Evolutionary conservation across 2,329 filamentous ascomycete genomes (phyloP).

Genomic region (Dothistroma septosporum): DNA sequence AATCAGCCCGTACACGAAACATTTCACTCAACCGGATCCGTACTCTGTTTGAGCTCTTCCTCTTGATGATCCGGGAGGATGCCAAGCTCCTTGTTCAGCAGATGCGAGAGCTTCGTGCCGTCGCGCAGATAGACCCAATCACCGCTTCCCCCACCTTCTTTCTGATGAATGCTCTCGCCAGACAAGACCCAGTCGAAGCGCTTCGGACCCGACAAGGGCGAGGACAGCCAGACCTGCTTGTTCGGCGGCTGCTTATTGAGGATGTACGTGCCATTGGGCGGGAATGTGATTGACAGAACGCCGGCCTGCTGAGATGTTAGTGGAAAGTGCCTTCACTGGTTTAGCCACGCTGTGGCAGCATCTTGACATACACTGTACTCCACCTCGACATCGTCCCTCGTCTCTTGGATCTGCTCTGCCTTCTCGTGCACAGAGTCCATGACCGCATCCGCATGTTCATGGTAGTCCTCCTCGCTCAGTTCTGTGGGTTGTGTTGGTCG

Average conservation of each 20-base stretch:
- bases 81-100: conserved; percentile 72
- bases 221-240: conserved; percentile 95
- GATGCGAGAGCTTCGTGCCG: conserved; percentile 65
- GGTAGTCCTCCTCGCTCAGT: conserved; percentile 67
- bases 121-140: conserved; percentile 88
- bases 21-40: conserved; percentile 26
- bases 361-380: conserved; percentile 73
- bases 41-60: conserved; percentile 26
- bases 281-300: conserved; percentile 72
- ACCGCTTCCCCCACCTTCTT: conserved; percentile 69
- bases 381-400: conserved; percentile 71
- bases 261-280: conserved; percentile 74
- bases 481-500: conserved; percentile 52
- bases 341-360: background rate
- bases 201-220: conserved; percentile 85
- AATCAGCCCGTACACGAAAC: conserved; percentile 1
- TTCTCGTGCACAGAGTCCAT: conserved; percentile 57
- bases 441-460: conserved; percentile 71
- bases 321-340: conserved; percentile 1
- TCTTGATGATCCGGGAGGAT: conserved; percentile 51
- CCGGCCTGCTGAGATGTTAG: conserved; percentile 59
- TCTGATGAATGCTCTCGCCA: conserved; percentile 70
- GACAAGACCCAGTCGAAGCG: conserved; percentile 83
- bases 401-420: conserved; percentile 72
- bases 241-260: conserved; percentile 98